Base-by-base conservation (phyloP, 495 filamentous ascomycete genomes). In the Hypoxylon subgilvum region DNA sequence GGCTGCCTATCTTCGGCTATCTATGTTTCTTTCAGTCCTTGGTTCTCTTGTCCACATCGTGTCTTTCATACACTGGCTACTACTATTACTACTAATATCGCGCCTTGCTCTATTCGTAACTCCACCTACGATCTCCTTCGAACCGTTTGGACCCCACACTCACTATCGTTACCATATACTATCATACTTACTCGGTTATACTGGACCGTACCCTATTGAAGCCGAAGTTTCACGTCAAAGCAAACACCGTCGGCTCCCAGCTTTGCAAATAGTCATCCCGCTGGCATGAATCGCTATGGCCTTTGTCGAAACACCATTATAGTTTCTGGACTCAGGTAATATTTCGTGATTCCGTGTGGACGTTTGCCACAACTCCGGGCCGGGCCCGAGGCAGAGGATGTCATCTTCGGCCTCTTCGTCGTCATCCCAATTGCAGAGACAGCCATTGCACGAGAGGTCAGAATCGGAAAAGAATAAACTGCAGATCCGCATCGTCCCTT, bases 391-490 rank as follows among this genome's bases (percentile, higher is more conserved):
- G 34, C 47, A 61, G 57, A 71, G 59, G 42, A 71, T 71, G 68
- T 65, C 67, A 66, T 59, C 67, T 48, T 65, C 67, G 56, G 48
- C 45, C 4, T 58, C 56, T 16, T 63, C 67, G 17, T 65, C 56
- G 31, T 63, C 67, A 22, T 55, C 61, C 44, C 57, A 53, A 31
- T 58, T 52, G 28, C 57, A 50, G 30, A 70, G 65, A 45, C 40
- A 46, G 21, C 81, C 85, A 38, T 74, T 86, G 49, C 79, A 79
- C 66, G 78, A 84, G 62, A 78, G 82, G 52, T 77, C 77, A 14
- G 71, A 79, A 27, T 84, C 84, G 57, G 74, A 82, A 54, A 78
- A 69, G 63, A 85, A 84, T 65, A 72, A 70, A 23, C 66, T 69
- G 6, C 74, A 72, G 40, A 76, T 83, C 59, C 76, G 80, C 52